Base-by-base conservation (phyloP, 1,139 yeast genomes). In the Pichia sp. region DNA sequence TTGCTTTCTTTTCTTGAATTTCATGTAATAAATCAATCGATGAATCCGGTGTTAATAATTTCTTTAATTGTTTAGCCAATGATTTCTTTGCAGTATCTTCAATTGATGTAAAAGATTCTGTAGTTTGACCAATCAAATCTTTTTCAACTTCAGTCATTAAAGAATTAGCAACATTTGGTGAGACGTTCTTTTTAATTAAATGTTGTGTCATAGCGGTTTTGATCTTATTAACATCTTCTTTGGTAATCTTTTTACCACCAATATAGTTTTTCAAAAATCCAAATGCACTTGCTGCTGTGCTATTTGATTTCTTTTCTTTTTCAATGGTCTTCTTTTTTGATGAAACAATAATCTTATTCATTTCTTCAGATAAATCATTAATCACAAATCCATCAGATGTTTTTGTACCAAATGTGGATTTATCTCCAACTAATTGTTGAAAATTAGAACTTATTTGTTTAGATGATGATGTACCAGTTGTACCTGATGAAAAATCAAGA, bases 21-120 rank as follows among this genome's bases (percentile, higher is more conserved):
- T 88, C 95, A 51, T 86, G 85, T 24, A 91, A 69, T 46, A 91
- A 67, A 57, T 91, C 95, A 1, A 91, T 79, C 1, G 96, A 87
- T 1, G 93, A 87, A 50, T 89, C 86, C 11, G 98, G 98, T 0
- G 98, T 89, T 49, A 91, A 68, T 35, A 89, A 78, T 54, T 84
- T 82, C 35, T 89, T 79, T 40, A 91, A 67, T 39, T 91, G 89
- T 30, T 78, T 85, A 1, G 78, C 74, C 59, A 91, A 69, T 3
- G 95, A 75, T 34, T 74, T 74, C 49, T 79, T 71, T 8, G 80
- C 83, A 1, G 83, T 74, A 21, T 70, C 66, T 42, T 75, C 78
- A 1, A 74, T 75, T 6, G 80, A 68, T 1, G 86, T 76, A 75
- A 86, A 81, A 47, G 68, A 75, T 41, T 74, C 76, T 0, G 87